These are phyloP conservation scores for Microbotryum lychnidis-dioicae DNA, from an alignment of 1,284 basidiomycete species.

Conservation along the genomic window DNA sequence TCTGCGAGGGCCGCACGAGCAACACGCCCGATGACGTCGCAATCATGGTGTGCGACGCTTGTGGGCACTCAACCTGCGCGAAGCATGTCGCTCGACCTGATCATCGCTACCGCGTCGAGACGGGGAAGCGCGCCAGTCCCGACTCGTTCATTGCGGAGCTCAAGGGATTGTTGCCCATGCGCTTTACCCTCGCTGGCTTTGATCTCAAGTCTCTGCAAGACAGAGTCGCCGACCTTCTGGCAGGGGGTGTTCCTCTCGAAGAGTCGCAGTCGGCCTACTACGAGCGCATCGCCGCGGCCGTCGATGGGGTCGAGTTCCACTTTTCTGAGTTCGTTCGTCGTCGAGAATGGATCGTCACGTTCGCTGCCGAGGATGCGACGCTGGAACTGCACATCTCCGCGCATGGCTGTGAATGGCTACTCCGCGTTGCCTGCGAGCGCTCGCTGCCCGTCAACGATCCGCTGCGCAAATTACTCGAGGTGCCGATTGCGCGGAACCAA, in stretches of 20 bases:
- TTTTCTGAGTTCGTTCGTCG: slow-evolving; percentile 82
- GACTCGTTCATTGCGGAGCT: slow-evolving; percentile 63
- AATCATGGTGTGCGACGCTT: slow-evolving; percentile 64
- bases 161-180: slow-evolving; percentile 81
- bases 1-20: slow-evolving; percentile 77
- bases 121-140: slow-evolving; percentile 49
- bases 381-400: slow-evolving; percentile 72
- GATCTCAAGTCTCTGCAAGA: slow-evolving; percentile 25
- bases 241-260: slow-evolving; percentile 4
- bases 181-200: slow-evolving; percentile 55
- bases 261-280: slow-evolving; percentile 10
- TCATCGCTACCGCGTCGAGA: slow-evolving; percentile 58
- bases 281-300: slow-evolving; percentile 42
- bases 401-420: slow-evolving; percentile 72
- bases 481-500: slow-evolving; percentile 69
- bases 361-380: slow-evolving; percentile 60
- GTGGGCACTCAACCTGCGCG: slow-evolving; percentile 69
- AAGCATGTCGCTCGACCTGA: slow-evolving; percentile 83
- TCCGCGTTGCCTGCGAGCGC: slow-evolving; percentile 51
- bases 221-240: slow-evolving; percentile 4
- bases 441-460: slow-evolving; percentile 59
- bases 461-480: slow-evolving; percentile 62
- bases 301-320: slow-evolving; percentile 58
- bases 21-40: slow-evolving; percentile 54
- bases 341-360: slow-evolving; percentile 74